Evolutionary conservation across 169 alveolate species (phyloP).

Genomic region (Plasmodium knowlesi): DNA sequence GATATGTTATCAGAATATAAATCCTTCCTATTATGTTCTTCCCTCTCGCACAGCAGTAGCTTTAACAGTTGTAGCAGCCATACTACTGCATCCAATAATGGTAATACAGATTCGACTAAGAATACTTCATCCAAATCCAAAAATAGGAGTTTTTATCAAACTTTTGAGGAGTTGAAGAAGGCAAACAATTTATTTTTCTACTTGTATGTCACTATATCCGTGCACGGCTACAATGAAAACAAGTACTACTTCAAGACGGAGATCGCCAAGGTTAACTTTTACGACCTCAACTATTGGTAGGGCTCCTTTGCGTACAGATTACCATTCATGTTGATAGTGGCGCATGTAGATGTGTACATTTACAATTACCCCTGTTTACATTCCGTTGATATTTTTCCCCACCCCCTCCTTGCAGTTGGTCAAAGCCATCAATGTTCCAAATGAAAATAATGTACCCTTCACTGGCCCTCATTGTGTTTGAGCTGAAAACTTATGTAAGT

Average conservation of each 20-base stretch:
- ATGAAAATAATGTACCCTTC: slow-evolving; percentile 71
- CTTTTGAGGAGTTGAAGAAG: slow-evolving; percentile 73
- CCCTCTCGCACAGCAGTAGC: slow-evolving; percentile 75
- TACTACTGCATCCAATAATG: slow-evolving; percentile 61
- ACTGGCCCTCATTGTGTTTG: slow-evolving; percentile 74
- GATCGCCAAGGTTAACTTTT: slow-evolving; percentile 74
- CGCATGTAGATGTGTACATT: not conserved
- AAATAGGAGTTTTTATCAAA: slow-evolving; percentile 50
- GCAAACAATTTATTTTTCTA: slow-evolving; percentile 73
- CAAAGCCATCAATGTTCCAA: slow-evolving; percentile 69
- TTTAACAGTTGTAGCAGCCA: slow-evolving; percentile 72
- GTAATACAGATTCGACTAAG: slow-evolving; percentile 38
- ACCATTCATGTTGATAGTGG: not conserved
- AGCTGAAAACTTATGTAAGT: slow-evolving; percentile 74
- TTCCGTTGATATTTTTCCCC: not conserved
- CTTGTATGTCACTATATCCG: slow-evolving; percentile 61
- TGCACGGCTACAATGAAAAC: slow-evolving; percentile 73
- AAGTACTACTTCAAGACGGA: slow-evolving; percentile 74
- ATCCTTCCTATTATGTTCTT: slow-evolving; percentile 67
- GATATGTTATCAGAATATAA: slow-evolving; percentile 75
- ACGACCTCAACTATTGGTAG: slow-evolving; percentile 73
- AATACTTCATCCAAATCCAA: slow-evolving; percentile 26
- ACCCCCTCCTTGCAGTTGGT: slow-evolving; percentile 32
- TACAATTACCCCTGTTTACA: not conserved
- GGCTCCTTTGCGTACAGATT: not conserved